phyloP scores from a whole-genome alignment of 1,284 basidiomycete species.

The Peniophora sp. region DNA sequence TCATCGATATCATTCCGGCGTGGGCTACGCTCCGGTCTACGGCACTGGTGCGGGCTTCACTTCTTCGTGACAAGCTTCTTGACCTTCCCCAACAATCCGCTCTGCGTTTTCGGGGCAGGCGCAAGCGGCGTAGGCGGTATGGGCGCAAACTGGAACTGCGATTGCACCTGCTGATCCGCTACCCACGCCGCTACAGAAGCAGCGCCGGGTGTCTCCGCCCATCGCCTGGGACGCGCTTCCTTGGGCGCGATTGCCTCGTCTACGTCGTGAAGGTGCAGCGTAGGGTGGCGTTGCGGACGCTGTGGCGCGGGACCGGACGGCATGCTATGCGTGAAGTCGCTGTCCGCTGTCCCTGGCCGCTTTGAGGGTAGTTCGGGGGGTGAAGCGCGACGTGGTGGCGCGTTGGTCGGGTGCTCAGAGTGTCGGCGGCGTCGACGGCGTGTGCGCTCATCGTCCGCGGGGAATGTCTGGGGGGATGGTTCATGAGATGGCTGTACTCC shows the following conservation, averaged over 20 bases:
- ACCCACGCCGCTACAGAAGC: background rate
- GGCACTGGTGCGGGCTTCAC: background rate
- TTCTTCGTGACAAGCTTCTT: background rate
- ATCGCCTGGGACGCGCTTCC: background rate
- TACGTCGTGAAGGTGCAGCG: background rate
- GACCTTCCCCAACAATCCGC: background rate
- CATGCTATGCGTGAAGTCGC: too few species aligned
- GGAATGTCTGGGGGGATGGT: background rate
- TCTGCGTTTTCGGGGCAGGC: background rate
- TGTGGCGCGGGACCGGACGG: background rate
- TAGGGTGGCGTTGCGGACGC: background rate
- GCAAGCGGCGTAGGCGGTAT: background rate
- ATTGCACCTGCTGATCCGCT: background rate
- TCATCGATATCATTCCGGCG: too few species aligned
- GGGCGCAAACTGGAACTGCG: background rate
- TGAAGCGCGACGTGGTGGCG: background rate
- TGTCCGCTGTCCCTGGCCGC: background rate
- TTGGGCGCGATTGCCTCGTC: background rate
- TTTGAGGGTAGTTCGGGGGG: background rate
- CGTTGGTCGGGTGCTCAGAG: background rate
- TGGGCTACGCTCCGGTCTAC: too few species aligned
- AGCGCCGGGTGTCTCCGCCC: background rate
- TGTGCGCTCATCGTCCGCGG: background rate
- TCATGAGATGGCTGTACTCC: too few species aligned
- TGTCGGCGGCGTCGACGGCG: background rate